Evolutionary conservation across 116 monocot genomes (phyloP).

Genomic region (Dioscorea cayenensis): DNA sequence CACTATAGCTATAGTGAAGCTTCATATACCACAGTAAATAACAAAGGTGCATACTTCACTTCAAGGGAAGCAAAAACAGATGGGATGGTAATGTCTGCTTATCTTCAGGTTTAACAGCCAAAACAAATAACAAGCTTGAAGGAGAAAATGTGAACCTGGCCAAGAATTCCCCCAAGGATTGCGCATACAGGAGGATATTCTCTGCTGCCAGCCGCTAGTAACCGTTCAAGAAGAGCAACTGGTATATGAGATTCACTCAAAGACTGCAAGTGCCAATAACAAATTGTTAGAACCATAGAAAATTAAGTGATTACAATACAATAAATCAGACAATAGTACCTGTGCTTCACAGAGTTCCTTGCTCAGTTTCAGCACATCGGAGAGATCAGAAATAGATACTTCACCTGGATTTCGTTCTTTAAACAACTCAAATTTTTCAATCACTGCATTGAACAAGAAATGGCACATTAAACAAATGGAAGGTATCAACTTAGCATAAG

Average conservation of each 20-base stretch:
- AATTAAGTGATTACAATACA: background rate
- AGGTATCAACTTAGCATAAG: background rate
- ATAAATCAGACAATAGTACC: constrained; percentile 24
- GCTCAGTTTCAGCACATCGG: constrained; percentile 41
- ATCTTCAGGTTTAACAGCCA: no score
- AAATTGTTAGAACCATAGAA: constrained; percentile 10
- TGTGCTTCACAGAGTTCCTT: constrained; percentile 75
- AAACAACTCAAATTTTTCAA: constrained; percentile 64
- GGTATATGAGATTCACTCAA: constrained; percentile 66
- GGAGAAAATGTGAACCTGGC: constrained; percentile 47
- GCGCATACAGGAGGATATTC: constrained; percentile 92
- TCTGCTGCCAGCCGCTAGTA: constrained; percentile 49
- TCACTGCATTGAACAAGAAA: constrained; percentile 32
- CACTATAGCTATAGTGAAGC: no score
- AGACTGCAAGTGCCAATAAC: constrained; percentile 33
- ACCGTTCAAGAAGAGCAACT: constrained; percentile 36
- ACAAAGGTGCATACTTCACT: no score
- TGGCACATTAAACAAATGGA: background rate
- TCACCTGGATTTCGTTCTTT: constrained; percentile 47
- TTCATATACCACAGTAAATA: no score
- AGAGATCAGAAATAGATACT: constrained; percentile 47
- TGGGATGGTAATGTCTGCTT: no score
- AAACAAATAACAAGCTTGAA: no score
- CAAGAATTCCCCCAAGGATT: constrained; percentile 86
- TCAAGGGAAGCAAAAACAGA: no score